These are phyloP conservation scores for Nicotiana paniculata DNA, from an alignment of 257 asterid species.

Conservation along the genomic window DNA sequence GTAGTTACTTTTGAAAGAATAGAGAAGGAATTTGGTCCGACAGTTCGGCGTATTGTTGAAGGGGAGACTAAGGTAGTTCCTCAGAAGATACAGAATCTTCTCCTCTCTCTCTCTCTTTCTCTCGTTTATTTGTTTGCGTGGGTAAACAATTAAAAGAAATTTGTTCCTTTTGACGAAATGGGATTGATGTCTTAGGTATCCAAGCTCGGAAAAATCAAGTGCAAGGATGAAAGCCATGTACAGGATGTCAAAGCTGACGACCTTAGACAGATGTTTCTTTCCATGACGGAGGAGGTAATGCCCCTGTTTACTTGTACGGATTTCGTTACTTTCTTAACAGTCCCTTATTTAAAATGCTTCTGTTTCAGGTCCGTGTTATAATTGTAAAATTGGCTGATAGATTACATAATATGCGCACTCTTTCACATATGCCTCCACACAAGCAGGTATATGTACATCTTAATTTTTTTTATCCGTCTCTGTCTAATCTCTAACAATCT, in stretches of 20 bases:
- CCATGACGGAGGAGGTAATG: slow-evolving; percentile 93
- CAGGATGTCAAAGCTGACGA: slow-evolving; percentile 98
- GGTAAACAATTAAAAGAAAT: not conserved
- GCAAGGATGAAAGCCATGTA: slow-evolving; percentile 61
- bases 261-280: slow-evolving; percentile 92
- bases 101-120: not conserved
- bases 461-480: not conserved
- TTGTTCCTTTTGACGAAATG: not conserved
- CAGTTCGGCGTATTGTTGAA: slow-evolving; percentile 86
- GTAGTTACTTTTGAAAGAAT: slow-evolving; percentile 78
- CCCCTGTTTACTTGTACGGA: not conserved
- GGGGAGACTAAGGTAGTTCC: slow-evolving; percentile 82
- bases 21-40: slow-evolving; percentile 68
- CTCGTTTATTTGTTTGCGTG: not conserved
- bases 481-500: slow-evolving; percentile 12
- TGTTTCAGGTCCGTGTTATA: slow-evolving; percentile 82
- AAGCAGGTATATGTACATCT: slow-evolving; percentile 58
- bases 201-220: slow-evolving; percentile 87
- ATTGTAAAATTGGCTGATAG: slow-evolving; percentile 93
- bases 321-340: slow-evolving; percentile 1
- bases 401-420: slow-evolving; percentile 94
- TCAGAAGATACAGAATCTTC: not conserved
- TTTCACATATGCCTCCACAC: slow-evolving; percentile 96
- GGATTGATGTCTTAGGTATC: slow-evolving; percentile 54
- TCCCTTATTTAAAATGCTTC: slow-evolving; percentile 12